phyloP scores from a whole-genome alignment of 2,329 filamentous ascomycete genomes.

The Neobulgaria alba region DNA sequence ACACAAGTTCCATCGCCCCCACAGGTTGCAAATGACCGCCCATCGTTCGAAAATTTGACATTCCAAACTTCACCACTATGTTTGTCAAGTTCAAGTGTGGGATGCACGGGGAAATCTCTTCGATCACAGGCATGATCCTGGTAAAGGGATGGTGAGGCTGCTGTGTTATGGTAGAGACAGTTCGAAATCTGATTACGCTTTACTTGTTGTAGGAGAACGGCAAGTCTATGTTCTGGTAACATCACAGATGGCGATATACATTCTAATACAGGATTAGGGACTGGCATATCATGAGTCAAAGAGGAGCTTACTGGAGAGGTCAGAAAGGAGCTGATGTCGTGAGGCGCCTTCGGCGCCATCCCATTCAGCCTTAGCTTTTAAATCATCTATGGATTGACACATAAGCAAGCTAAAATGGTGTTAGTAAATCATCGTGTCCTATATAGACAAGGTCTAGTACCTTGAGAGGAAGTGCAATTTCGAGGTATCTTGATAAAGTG shows the following conservation, averaged over 20 bases:
- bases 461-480: constrained; percentile 76
- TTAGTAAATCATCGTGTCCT: not conserved
- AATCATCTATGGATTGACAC: constrained; percentile 70
- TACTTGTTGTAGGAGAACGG: constrained; percentile 70
- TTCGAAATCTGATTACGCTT: constrained; percentile 75
- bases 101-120: constrained; percentile 67
- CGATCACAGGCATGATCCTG: constrained; percentile 79
- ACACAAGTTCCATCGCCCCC: constrained; percentile 67
- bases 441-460: constrained; percentile 31
- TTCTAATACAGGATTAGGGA: constrained; percentile 41
- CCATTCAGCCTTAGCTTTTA: constrained; percentile 73
- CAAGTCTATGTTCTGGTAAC: constrained; percentile 86
- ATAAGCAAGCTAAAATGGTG: constrained; percentile 62
- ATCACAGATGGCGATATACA: constrained; percentile 94
- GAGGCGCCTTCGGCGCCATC: constrained; percentile 72
- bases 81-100: constrained; percentile 60
- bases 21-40: constrained; percentile 71
- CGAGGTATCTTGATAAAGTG: constrained; percentile 68
- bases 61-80: constrained; percentile 86
- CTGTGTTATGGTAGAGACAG: constrained; percentile 84
- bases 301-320: constrained; percentile 64
- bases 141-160: constrained; percentile 73
- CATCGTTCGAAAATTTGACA: constrained; percentile 82
- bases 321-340: constrained; percentile 64
- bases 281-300: not conserved